These are phyloP conservation scores for Microcos paniculata DNA, from an alignment of 345 rosid genomes.

Conservation along the genomic window DNA sequence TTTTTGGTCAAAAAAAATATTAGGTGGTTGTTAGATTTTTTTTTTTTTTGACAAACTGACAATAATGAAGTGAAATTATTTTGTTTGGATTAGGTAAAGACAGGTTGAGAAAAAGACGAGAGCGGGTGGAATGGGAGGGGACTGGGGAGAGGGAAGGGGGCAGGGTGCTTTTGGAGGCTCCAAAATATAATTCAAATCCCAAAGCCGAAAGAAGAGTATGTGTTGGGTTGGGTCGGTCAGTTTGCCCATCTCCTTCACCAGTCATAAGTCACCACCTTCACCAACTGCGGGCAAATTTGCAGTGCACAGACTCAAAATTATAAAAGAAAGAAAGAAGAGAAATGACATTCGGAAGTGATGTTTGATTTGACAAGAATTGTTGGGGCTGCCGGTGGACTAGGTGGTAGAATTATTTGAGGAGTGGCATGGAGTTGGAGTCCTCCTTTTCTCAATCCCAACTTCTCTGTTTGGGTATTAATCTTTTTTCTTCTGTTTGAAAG, in stretches of 20 bases:
- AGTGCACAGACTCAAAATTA: background rate
- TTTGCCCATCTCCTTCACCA: constrained; percentile 23
- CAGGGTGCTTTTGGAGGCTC: constrained; percentile 11
- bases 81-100: constrained; percentile 12
- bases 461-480: background rate
- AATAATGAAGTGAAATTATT: background rate
- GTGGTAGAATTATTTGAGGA: background rate
- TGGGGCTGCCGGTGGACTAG: constrained; percentile 27
- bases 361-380: constrained; percentile 41
- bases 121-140: background rate
- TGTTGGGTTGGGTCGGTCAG: constrained; percentile 14
- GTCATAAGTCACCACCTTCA: constrained; percentile 10
- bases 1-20: too few relatives aligned
- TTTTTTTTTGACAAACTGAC: too few relatives aligned
- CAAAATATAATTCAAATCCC: constrained; percentile 16
- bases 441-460: background rate
- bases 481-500: background rate
- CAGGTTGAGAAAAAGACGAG: background rate
- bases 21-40: too few relatives aligned
- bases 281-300: constrained; percentile 13
- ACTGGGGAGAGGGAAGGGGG: background rate
- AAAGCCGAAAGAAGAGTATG: background rate
- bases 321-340: background rate
- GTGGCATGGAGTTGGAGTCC: too few relatives aligned
- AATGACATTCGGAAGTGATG: constrained; percentile 28